Conservation (phyloP, 1,284 basidiomycete species). For the Ustilago loliicola region DNA sequence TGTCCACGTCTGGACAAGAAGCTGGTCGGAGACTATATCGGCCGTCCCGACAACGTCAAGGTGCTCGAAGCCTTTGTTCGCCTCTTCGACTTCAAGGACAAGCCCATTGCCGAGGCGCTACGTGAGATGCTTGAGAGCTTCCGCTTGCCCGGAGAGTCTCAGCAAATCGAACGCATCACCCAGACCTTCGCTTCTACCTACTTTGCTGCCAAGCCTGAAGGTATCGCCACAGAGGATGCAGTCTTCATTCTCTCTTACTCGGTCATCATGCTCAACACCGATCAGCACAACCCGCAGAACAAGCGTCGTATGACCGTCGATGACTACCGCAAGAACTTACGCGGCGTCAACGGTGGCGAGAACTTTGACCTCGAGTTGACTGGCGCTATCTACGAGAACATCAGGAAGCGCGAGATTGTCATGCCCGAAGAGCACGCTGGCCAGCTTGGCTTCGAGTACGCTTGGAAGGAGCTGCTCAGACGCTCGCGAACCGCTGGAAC, state of each 20-base stretch:
- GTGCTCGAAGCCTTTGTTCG: constrained; percentile 88
- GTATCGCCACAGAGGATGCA: constrained; percentile 91
- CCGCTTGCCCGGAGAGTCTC: constrained; percentile 92
- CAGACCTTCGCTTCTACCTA: constrained; percentile 94
- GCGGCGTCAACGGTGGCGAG: constrained; percentile 88
- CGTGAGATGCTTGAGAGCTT: constrained; percentile 93
- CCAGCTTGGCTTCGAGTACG: constrained; percentile 96
- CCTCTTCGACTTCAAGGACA: constrained; percentile 89
- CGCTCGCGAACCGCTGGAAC: constrained; percentile 85
- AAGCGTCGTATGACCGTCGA: constrained; percentile 98
- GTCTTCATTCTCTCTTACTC: constrained; percentile 95
- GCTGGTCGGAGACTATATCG: constrained; percentile 92
- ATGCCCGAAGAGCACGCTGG: constrained; percentile 99
- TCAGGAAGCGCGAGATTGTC: constrained; percentile 93
- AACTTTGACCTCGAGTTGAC: constrained; percentile 90
- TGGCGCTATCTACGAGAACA: constrained; percentile 90
- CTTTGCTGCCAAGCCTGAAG: constrained; percentile 87
- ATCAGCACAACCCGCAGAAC: constrained; percentile 96
- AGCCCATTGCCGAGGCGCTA: constrained; percentile 94
- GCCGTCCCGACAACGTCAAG: constrained; percentile 86
- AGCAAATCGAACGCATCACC: constrained; percentile 93
- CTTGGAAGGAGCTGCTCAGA: constrained; percentile 94
- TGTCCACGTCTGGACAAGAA: constrained; percentile 92
- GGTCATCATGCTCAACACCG: constrained; percentile 98
- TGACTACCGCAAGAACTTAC: constrained; percentile 91